phyloP scores from a whole-genome alignment of 2,329 filamentous ascomycete genomes.

The Parascedosporium putredinis region DNA sequence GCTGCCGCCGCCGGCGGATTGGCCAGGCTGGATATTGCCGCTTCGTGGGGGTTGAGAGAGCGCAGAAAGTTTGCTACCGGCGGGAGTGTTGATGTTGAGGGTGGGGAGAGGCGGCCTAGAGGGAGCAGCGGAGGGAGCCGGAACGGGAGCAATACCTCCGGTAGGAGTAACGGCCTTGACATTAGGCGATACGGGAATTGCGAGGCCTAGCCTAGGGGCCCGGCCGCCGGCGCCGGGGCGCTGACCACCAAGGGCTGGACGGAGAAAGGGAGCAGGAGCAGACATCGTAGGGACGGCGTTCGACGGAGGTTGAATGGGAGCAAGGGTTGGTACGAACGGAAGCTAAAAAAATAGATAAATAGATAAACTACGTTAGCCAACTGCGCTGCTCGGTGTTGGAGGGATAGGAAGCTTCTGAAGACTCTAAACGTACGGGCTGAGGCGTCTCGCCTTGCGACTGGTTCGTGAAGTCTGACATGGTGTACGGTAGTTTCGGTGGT shows the following conservation, averaged over 20 bases:
- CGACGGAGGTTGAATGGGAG: constrained; percentile 12
- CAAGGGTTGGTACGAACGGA: constrained; percentile 17
- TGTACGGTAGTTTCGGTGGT: neutral
- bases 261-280: constrained; percentile 68
- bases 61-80: constrained; percentile 65
- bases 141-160: constrained; percentile 17
- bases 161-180: constrained; percentile 54
- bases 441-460: constrained; percentile 7
- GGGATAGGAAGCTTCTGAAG: no score
- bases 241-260: constrained; percentile 71
- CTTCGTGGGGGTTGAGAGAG: constrained; percentile 37
- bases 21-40: constrained; percentile 36
- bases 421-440: constrained; percentile 8
- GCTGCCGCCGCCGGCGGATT: constrained; percentile 65
- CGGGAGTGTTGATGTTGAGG: constrained; percentile 76
- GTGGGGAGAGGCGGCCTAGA: constrained; percentile 56
- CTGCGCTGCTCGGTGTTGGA: no score
- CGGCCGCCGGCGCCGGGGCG: constrained; percentile 51
- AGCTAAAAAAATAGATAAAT: constrained; percentile 13
- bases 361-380: neutral
- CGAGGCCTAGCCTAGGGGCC: constrained; percentile 71
- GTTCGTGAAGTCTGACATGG: constrained; percentile 8
- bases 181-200: constrained; percentile 81
- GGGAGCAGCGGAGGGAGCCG: constrained; percentile 17
- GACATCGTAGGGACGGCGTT: constrained; percentile 51